Evolutionary conservation across 169 alveolate species (phyloP).

Genomic region (Plasmodium fragile): DNA sequence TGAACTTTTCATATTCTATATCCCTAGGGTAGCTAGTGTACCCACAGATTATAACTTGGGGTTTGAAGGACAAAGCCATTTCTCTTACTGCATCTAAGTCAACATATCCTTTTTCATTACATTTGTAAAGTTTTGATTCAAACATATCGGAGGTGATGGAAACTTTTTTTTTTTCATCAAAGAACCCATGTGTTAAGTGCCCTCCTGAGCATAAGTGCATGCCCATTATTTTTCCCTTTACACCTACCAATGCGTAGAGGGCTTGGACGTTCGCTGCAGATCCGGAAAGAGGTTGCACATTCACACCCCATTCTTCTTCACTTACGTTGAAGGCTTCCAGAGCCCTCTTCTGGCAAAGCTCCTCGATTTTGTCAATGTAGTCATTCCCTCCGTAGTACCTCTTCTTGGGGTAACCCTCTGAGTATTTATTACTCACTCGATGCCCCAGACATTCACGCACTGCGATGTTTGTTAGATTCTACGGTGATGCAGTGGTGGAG

Average conservation of each 20-base stretch:
- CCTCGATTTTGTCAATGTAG: constrained; percentile 90
- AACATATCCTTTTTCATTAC: constrained; percentile 79
- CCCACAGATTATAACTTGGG: constrained; percentile 92
- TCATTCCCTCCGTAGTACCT: constrained; percentile 95
- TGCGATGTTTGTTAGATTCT: constrained; percentile 90
- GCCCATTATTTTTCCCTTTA: constrained; percentile 97
- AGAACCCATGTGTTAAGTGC: constrained; percentile 94
- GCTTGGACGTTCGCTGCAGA: constrained; percentile 98
- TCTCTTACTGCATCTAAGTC: constrained; percentile 65
- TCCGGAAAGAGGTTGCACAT: constrained; percentile 97
- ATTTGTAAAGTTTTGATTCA: constrained; percentile 94
- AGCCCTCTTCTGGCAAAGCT: constrained; percentile 94
- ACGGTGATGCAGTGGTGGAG: neutral
- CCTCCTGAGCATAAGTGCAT: constrained; percentile 97
- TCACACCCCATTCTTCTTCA: constrained; percentile 97
- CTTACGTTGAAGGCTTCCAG: constrained; percentile 93
- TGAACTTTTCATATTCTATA: constrained; percentile 90
- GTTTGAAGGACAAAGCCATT: constrained; percentile 86
- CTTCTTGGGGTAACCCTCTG: constrained; percentile 98
- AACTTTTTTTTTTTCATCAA: constrained; percentile 91
- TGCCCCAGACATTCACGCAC: constrained; percentile 95
- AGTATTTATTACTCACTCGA: constrained; percentile 93
- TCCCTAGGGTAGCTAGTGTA: constrained; percentile 87
- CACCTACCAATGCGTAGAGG: constrained; percentile 94
- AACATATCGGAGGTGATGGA: constrained; percentile 95